Percentiles rank a stretch among this genome's conserved stretches.
phyloP scores from a whole-genome alignment of 2,329 filamentous ascomycete species.

The Calonectria hongkongensis region DNA sequence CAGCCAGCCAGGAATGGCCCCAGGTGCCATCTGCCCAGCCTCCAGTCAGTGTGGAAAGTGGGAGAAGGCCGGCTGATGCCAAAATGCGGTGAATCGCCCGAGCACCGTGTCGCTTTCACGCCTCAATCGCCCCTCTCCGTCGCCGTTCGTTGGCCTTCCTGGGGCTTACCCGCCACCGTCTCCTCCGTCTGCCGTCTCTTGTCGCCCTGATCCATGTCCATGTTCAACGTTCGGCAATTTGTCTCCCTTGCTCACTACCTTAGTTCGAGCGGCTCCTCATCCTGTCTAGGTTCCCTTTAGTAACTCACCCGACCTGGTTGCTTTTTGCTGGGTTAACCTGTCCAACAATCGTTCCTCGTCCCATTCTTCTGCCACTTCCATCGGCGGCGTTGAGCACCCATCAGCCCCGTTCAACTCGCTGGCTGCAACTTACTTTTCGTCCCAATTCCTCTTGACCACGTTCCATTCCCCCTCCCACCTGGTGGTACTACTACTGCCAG shows the following conservation, averaged over 20 bases:
- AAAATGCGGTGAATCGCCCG: conserved; percentile 56
- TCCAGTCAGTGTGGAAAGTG: conserved; percentile 48
- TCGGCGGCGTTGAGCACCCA: conserved; percentile 20
- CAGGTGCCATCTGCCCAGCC: conserved; percentile 46
- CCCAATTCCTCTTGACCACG: conserved; percentile 47
- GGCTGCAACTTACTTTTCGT: conserved; percentile 44
- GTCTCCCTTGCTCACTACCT: conserved; percentile 48
- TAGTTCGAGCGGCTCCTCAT: conserved; percentile 48
- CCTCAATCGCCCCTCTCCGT: conserved; percentile 36
- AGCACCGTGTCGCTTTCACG: conserved; percentile 42
- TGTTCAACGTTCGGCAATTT: conserved; percentile 45
- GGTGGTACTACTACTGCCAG: conserved; percentile 50
- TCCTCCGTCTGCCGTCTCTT: conserved; percentile 24
- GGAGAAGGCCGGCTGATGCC: conserved; percentile 50
- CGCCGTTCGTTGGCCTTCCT: conserved; percentile 40
- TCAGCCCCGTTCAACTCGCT: conserved; percentile 36
- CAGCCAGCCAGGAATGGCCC: conserved; percentile 52
- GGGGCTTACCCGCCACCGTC: conserved; percentile 43
- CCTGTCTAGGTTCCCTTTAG: conserved; percentile 33
- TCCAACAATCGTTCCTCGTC: conserved; percentile 29
- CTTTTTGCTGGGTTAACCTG: conserved; percentile 48
- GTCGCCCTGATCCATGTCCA: conserved; percentile 37
- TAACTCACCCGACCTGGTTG: conserved; percentile 42
- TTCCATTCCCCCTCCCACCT: conserved; percentile 53
- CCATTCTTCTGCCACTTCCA: conserved; percentile 24